phyloP scores from a whole-genome alignment of 2,329 filamentous ascomycete species.

The Epicoccum sorghinum region DNA sequence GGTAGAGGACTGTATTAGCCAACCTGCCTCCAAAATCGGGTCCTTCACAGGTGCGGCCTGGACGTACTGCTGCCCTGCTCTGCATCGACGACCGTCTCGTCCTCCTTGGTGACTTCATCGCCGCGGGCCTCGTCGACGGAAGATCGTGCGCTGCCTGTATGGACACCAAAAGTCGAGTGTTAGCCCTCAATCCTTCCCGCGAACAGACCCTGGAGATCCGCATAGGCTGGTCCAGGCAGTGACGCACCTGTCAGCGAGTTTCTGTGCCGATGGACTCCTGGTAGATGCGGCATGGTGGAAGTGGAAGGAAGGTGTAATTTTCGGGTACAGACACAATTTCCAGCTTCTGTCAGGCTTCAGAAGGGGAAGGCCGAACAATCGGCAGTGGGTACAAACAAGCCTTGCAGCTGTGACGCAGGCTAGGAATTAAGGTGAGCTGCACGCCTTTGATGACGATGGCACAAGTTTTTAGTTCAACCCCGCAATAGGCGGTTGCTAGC shows the following conservation, averaged over 20 bases:
- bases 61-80: conserved; percentile 90
- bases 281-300: conserved; percentile 48
- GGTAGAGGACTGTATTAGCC: conserved; percentile 21
- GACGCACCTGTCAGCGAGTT: conserved; percentile 40
- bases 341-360: neutral
- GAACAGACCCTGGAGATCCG: conserved; percentile 7
- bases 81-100: conserved; percentile 83
- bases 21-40: neutral
- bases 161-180: conserved; percentile 13
- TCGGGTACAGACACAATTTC: neutral
- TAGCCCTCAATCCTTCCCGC: conserved; percentile 17
- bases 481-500: conserved; percentile 12
- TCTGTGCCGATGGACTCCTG: conserved; percentile 32
- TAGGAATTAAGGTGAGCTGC: conserved; percentile 22
- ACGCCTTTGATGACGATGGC: conserved; percentile 34
- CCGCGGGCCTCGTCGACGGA: conserved; percentile 47
- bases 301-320: neutral
- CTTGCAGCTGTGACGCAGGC: conserved; percentile 21
- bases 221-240: conserved; percentile 9
- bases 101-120: conserved; percentile 54
- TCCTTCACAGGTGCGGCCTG: neutral
- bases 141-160: conserved; percentile 50
- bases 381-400: conserved; percentile 21
- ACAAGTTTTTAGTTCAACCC: conserved; percentile 30
- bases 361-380: conserved; percentile 10